Evolutionary conservation across 2,329 filamentous ascomycete species (phyloP), one percentile per base, ranked within the genome.

Genomic region (Aspergillus sp.): DNA sequence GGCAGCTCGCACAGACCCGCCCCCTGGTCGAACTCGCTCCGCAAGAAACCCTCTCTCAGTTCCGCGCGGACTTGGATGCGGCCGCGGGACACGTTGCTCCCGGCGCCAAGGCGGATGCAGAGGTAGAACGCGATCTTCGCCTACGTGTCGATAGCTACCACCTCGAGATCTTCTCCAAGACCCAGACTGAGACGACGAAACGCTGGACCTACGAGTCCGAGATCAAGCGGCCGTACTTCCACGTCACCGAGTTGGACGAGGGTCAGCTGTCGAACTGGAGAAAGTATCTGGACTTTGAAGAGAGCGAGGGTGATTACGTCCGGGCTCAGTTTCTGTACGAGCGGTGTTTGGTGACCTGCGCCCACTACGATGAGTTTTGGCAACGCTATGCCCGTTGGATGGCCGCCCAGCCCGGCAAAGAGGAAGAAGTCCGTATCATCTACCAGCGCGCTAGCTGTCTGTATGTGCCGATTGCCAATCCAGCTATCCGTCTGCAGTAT

Each of bases 341-440:
- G 76, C 86, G 94, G 47, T 97, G 92, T 64, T 74, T 99, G 48
- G 90, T 96, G 33, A 93, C 90, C 0, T 95, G 90, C 65, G 93
- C 94, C 14, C 88, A 95, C 60, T 96, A 99, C 67, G 93, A 97
- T 46, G 93, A 97, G 67, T 95, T 97, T 72, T 99, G 94, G 94
- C 85, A 95, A 64, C 88, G 94, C n/a, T 99, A 96, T 72, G 90
- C 88, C 14, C 82, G 93, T 38, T 99, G 94, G 94, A 95, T 96
- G 89, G 80, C 82, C 53, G 84, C 84, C 0, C 89, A 95, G 66
- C 75, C 83, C 1, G 85, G 80, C 60, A 96, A 95, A 70, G 85
- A 91, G 43, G 90, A 96, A 68, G 92, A 96, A 66, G 87, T 93
- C 5, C 87, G 94, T 52, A 92, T 90, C 70, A 94, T 97, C 58